Conservation (phyloP, 139 green algal species). For the Chlamydomonas sp. region DNA sequence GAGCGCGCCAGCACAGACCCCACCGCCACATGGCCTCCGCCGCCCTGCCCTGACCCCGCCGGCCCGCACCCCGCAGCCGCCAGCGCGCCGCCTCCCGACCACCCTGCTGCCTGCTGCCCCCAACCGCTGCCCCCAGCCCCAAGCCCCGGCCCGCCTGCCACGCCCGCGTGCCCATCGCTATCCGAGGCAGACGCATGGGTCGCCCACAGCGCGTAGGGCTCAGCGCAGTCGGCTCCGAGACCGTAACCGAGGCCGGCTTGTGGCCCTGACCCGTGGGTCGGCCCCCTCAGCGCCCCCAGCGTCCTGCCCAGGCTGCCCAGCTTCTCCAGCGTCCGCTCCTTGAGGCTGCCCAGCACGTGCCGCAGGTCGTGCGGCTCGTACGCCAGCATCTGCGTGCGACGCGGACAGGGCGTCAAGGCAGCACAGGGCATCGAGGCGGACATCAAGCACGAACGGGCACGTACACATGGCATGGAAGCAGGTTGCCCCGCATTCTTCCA, state of each 20-base stretch:
- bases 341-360: slow-evolving; percentile 5
- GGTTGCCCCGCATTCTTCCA: too few species aligned
- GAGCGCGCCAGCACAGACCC: too few species aligned
- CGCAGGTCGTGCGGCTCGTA: slow-evolving; percentile 22
- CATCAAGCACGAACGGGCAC: not conserved
- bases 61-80: not conserved
- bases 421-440: too few species aligned
- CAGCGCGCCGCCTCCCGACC: not conserved
- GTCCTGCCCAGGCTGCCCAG: slow-evolving; percentile 16
- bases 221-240: too few species aligned
- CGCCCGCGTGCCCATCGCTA: too few species aligned
- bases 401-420: not conserved
- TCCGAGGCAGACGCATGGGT: too few species aligned
- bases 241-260: too few species aligned
- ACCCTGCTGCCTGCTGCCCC: not conserved
- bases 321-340: slow-evolving; percentile 6
- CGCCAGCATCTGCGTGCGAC: slow-evolving; percentile 1
- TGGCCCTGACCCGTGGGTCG: not conserved
- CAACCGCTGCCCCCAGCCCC: not conserved
- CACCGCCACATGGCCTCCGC: too few species aligned
- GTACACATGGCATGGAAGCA: not conserved
- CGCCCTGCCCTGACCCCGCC: not conserved
- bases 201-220: too few species aligned
- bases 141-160: not conserved
- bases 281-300: not conserved